Evolutionary conservation across 805 yeast genomes (phyloP).

Genomic region (Nakazawaea populi): DNA sequence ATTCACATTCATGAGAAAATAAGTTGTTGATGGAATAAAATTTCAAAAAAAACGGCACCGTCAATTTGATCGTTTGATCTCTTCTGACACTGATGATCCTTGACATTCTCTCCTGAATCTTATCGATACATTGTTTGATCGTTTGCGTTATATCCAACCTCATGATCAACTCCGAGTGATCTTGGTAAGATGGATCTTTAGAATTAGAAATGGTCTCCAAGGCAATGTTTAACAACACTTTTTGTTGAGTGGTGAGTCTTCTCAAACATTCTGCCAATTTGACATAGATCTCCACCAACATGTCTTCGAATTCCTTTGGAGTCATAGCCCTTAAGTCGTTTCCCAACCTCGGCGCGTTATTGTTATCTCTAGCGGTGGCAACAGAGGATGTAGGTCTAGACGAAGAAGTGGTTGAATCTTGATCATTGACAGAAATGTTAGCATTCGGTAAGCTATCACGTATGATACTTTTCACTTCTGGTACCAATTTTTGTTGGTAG

Average conservation of each 20-base stretch:
- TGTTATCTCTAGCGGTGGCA: slow-evolving; percentile 16
- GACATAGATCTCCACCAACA: slow-evolving; percentile 57
- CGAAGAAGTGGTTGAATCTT: slow-evolving; percentile 12
- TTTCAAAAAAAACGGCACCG: slow-evolving; percentile 57
- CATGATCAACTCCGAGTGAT: slow-evolving; percentile 36
- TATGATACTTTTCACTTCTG: slow-evolving; percentile 70
- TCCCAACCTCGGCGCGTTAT: slow-evolving; percentile 17
- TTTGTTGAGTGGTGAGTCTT: slow-evolving; percentile 73
- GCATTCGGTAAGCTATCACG: slow-evolving; percentile 57
- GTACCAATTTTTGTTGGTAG: slow-evolving; percentile 63
- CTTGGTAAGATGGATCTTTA: slow-evolving; percentile 16
- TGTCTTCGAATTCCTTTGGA: slow-evolving; percentile 67
- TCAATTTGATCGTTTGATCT: slow-evolving; percentile 55
- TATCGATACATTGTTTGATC: slow-evolving; percentile 61
- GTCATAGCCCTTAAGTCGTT: slow-evolving; percentile 58
- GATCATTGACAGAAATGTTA: slow-evolving; percentile 21
- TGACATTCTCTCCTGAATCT: slow-evolving; percentile 70
- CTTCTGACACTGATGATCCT: slow-evolving; percentile 74
- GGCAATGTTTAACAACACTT: slow-evolving; percentile 67
- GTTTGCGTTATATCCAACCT: slow-evolving; percentile 62
- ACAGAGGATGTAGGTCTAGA: slow-evolving; percentile 8
- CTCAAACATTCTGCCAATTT: slow-evolving; percentile 67
- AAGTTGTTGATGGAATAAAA: slow-evolving; percentile 61
- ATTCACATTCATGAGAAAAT: slow-evolving; percentile 80
- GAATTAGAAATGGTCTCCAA: slow-evolving; percentile 32